Percentiles rank a stretch among this genome's conserved stretches.
Evolutionary conservation across 2,329 filamentous ascomycete species (phyloP).

Genomic region (Trichoderma guizhouense): DNA sequence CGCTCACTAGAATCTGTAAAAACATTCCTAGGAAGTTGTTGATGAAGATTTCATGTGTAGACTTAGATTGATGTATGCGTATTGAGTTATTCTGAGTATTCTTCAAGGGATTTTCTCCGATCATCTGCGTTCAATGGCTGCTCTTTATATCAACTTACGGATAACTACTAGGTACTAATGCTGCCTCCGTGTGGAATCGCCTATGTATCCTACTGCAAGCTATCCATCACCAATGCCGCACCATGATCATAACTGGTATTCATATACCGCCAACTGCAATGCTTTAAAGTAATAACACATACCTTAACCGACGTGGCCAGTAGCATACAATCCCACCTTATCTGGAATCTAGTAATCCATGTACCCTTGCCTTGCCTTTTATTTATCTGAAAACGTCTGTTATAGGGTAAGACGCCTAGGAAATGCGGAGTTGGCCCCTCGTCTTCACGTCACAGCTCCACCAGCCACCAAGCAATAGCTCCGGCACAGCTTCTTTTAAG

Average conservation of each 20-base stretch:
- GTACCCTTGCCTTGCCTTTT: not conserved
- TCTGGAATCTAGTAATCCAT: not conserved
- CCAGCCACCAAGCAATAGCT: not conserved
- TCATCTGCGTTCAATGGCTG: not conserved
- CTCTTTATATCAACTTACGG: not conserved
- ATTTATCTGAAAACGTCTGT: not conserved
- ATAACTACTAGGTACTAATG: no score
- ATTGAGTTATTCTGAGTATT: no score
- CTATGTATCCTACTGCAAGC: not conserved
- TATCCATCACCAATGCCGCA: not conserved
- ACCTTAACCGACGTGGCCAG: not conserved
- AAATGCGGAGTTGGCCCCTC: constrained; percentile 11
- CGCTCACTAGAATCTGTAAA: not conserved
- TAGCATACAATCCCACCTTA: not conserved
- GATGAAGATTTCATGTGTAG: not conserved
- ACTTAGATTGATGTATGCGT: not conserved
- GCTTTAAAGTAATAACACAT: not conserved
- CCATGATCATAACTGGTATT: not conserved
- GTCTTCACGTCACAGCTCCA: constrained; percentile 15
- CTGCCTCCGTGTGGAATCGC: not conserved
- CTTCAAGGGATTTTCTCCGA: no score
- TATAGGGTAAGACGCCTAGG: not conserved
- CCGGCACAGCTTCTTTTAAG: not conserved
- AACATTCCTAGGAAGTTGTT: not conserved
- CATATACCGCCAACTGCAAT: not conserved